Evolutionary conservation across 352 stramenopile genomes (phyloP), one percentile per base, ranked within the genome.

Genomic region (Phytopythium cucurbitacearum): DNA sequence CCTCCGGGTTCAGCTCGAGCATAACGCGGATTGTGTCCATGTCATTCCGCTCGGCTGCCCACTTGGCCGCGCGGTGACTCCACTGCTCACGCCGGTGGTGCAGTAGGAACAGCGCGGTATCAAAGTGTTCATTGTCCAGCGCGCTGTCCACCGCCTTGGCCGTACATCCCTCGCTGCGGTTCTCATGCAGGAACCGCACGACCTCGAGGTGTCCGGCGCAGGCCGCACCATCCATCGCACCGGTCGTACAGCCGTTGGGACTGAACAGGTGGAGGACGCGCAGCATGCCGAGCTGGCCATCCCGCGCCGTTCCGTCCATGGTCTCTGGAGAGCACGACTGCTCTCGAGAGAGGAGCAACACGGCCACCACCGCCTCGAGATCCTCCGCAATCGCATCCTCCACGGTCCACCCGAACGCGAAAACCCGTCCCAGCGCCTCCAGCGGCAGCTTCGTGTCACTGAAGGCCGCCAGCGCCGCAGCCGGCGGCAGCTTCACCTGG

Each of bases 251-350:
- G 37, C 76, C 73, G 44, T 87, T 73, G 11, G 44, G 45, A 9
- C 76, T 60, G 53, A 77, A 62, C 36, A 59, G 59, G 37, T 85
- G 73, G 38, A 87, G 56, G 55, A 84, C 81, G 28, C 64, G 64
- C 48, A 87, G 71, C 8, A 82, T 51, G 5, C 61, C 59, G 44
- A 84, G 12, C 43, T 74, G 60, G 0, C 76, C 76, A 12, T 48
- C 48, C 5, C 52, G 48, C 4, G 71, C 69, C 2, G 76, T 73
- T 3, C 45, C 54, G 44, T 81, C 72, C 71, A 89, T 82, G 7
- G 75, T 75, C 3, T 59, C 51, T 5, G 53, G 42, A 3, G 69
- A 78, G 50, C 76, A 89, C 0, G 61, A 64, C 1, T 49, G 54
- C 0, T 43, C 44, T 12, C 64, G 55, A 28, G 64, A 54, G 46